Percentiles rank a stretch among this genome's conserved stretches.
These are phyloP conservation scores for Rosellinia necatrix DNA, from an alignment of 2,329 filamentous ascomycete genomes.

Conservation along the genomic window DNA sequence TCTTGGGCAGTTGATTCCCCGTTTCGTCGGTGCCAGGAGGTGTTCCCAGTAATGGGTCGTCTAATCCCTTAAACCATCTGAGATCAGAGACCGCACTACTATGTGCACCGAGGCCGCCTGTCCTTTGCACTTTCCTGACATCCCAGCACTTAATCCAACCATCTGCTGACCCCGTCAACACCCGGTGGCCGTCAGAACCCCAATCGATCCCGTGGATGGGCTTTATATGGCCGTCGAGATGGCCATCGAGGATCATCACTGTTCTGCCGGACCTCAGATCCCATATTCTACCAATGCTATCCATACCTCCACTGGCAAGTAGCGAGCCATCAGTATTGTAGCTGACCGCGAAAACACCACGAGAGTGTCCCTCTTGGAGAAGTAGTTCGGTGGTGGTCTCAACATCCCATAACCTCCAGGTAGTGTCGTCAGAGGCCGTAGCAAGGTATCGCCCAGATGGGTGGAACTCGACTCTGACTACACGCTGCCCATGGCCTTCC, in stretches of 20 bases:
- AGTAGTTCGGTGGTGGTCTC: slow-evolving; percentile 82
- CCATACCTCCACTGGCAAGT: slow-evolving; percentile 86
- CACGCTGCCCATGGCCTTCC: slow-evolving; percentile 81
- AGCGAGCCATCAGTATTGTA: slow-evolving; percentile 93
- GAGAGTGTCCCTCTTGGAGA: slow-evolving; percentile 91
- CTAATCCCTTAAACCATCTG: slow-evolving; percentile 88
- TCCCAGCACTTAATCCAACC: slow-evolving; percentile 99
- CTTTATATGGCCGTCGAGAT: slow-evolving; percentile 79
- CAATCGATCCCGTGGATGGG: slow-evolving; percentile 94
- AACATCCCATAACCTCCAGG: slow-evolving; percentile 92
- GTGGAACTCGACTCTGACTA: slow-evolving; percentile 93
- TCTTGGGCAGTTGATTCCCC: slow-evolving; percentile 73
- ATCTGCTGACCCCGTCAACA: slow-evolving; percentile 89
- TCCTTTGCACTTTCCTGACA: slow-evolving; percentile 82
- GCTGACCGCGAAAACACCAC: slow-evolving; percentile 86
- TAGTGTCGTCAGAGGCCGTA: slow-evolving; percentile 93
- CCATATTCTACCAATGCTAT: slow-evolving; percentile 95
- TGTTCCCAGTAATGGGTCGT: slow-evolving; percentile 69
- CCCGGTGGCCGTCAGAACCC: slow-evolving; percentile 87
- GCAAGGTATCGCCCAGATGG: slow-evolving; percentile 88
- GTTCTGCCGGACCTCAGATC: slow-evolving; percentile 90
- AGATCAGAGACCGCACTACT: slow-evolving; percentile 90
- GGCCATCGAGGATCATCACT: slow-evolving; percentile 92
- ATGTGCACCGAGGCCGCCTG: slow-evolving; percentile 87
- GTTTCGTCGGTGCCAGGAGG: slow-evolving; percentile 66